phyloP scores from a whole-genome alignment of 257 asterid species.

The Rehmannia glutinosa region DNA sequence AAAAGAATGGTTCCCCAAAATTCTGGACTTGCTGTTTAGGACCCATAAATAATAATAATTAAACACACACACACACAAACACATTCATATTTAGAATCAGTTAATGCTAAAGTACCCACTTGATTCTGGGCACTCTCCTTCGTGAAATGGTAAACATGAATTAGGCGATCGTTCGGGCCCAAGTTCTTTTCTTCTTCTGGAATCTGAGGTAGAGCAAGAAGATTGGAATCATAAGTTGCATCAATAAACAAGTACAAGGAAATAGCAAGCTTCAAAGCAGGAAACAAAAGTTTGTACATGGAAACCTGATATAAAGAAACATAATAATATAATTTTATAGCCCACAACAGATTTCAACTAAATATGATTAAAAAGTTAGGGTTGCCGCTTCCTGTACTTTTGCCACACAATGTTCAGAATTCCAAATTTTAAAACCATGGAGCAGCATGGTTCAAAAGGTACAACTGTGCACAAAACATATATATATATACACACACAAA shows the following conservation, averaged over 20 bases:
- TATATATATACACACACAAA: neutral
- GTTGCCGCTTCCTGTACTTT: neutral
- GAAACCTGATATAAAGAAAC: neutral
- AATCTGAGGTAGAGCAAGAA: constrained; percentile 40
- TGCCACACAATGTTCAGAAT: neutral
- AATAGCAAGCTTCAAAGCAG: neutral
- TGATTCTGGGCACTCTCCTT: constrained; percentile 84
- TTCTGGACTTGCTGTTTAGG: constrained; percentile 47
- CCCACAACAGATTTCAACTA: neutral
- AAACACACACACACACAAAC: neutral
- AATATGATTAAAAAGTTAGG: neutral
- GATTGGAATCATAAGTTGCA: constrained; percentile 6
- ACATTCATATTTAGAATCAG: neutral
- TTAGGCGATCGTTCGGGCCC: constrained; percentile 76
- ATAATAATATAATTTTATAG: neutral
- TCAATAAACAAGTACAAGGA: constrained; percentile 3
- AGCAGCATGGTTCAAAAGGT: neutral
- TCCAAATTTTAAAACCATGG: neutral
- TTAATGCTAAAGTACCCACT: constrained; percentile 38
- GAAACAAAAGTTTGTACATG: neutral
- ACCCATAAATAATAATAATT: neutral
- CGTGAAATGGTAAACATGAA: constrained; percentile 87
- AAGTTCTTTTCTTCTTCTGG: constrained; percentile 91
- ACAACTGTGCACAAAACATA: neutral
- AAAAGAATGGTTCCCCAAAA: constrained; percentile 56